Conservation (phyloP, 305 asterid genomes). For the Fraxinus angustifolia region DNA sequence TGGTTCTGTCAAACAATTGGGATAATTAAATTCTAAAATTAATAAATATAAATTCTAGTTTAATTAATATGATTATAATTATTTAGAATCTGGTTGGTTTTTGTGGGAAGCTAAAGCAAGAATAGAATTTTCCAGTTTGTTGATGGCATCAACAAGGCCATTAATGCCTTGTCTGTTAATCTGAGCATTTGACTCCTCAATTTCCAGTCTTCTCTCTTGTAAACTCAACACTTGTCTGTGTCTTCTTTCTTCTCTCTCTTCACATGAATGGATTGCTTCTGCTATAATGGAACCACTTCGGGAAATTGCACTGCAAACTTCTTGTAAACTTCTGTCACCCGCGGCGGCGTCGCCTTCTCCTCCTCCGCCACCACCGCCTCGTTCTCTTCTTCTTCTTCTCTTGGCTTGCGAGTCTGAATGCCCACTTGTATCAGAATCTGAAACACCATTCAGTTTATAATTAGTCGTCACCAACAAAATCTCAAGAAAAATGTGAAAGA, state of each 20-base stretch:
- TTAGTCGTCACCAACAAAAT: too few species aligned
- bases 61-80: not conserved
- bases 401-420: slow-evolving; percentile 41
- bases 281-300: slow-evolving; percentile 38
- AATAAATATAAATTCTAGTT: not conserved
- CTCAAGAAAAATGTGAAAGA: not conserved
- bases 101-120: slow-evolving; percentile 59
- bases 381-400: slow-evolving; percentile 31
- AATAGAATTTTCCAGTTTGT: slow-evolving; percentile 76
- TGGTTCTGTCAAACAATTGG: not conserved
- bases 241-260: slow-evolving; percentile 67
- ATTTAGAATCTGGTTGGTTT: slow-evolving; percentile 1
- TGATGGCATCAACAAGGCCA: slow-evolving; percentile 72
- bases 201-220: slow-evolving; percentile 66
- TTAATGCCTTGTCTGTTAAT: slow-evolving; percentile 64
- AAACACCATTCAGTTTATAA: not conserved
- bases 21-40: not conserved
- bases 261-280: slow-evolving; percentile 62
- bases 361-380: slow-evolving; percentile 19
- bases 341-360: slow-evolving; percentile 23
- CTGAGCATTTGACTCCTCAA: slow-evolving; percentile 79
- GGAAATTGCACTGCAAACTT: slow-evolving; percentile 64
- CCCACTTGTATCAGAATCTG: slow-evolving; percentile 42
- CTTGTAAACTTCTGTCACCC: slow-evolving; percentile 10
- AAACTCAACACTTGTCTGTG: slow-evolving; percentile 57